These are phyloP conservation scores for Aspergillus puulaauensis DNA, from an alignment of 2,329 filamentous ascomycete genomes.

Conservation along the genomic window DNA sequence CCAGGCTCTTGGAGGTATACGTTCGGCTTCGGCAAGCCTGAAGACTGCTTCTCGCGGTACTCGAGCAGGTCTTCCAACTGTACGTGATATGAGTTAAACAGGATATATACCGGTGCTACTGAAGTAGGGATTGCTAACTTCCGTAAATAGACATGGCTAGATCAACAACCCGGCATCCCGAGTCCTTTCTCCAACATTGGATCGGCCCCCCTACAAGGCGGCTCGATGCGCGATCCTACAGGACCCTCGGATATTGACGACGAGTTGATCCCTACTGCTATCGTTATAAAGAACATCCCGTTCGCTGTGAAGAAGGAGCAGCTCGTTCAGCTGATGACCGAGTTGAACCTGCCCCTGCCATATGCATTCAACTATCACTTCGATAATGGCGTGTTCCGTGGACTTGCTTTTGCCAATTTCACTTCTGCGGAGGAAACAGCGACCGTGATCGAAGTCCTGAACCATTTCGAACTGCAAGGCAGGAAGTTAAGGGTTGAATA, in stretches of 20 bases:
- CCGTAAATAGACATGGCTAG: constrained; percentile 59
- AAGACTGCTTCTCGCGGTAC: constrained; percentile 55
- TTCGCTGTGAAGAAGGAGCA: constrained; percentile 98
- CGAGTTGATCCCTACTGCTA: constrained; percentile 94
- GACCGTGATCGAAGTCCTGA: constrained; percentile 88
- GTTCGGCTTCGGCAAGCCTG: constrained; percentile 55
- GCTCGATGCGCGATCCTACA: constrained; percentile 42
- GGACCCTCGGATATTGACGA: constrained; percentile 55
- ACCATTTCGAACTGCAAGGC: constrained; percentile 92
- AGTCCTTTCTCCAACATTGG: constrained; percentile 48
- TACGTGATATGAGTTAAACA: constrained; percentile 49
- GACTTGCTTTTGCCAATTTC: constrained; percentile 96
- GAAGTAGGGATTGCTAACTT: neutral
- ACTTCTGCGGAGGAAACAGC: constrained; percentile 93
- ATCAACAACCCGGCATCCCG: constrained; percentile 52
- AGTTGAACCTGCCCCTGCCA: constrained; percentile 86
- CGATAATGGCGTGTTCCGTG: constrained; percentile 94
- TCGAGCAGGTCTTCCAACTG: constrained; percentile 67
- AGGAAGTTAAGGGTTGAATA: constrained; percentile 95
- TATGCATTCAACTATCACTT: constrained; percentile 99
- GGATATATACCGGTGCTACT: neutral
- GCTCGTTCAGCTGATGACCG: constrained; percentile 88
- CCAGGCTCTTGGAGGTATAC: constrained; percentile 63
- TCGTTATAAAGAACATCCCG: constrained; percentile 99
- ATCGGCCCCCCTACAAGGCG: constrained; percentile 41